A percentile compares a stretch with the other conserved stretches of the same genome.
Evolutionary conservation across 345 rosid species (phyloP).

Genomic region (Eucalyptus shirleyi): DNA sequence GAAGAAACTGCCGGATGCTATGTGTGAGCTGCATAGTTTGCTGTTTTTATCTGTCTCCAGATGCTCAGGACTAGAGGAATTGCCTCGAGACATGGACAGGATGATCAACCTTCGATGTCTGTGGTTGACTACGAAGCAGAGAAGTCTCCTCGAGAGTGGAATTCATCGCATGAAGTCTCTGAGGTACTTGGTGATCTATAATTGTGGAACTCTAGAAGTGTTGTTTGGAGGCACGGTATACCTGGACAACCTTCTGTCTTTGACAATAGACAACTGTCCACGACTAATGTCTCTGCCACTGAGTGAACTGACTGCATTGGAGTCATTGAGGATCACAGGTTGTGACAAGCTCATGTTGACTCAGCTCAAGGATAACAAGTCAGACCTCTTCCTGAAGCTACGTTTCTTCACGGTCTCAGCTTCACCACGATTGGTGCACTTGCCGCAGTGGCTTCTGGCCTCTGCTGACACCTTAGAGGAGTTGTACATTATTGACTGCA

Average conservation of each 20-base stretch:
- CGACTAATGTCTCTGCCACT: not conserved
- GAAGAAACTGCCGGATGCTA: not conserved
- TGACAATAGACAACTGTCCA: not conserved
- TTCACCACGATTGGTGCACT: not conserved
- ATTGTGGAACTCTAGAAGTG: not conserved
- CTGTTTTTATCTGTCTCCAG: not conserved
- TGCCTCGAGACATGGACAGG: not conserved
- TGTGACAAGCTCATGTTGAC: not conserved
- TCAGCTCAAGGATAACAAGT: not conserved
- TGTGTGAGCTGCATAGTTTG: not conserved
- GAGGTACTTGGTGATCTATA: not conserved
- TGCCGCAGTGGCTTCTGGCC: not conserved
- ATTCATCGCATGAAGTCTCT: not conserved
- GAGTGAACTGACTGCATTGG: not conserved
- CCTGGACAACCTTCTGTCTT: not conserved
- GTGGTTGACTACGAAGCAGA: not conserved
- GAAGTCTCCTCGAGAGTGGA: not conserved
- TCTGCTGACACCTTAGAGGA: not conserved
- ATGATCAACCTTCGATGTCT: not conserved
- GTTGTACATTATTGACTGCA: not conserved
- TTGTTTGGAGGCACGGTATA: not conserved
- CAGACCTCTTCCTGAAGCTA: not conserved
- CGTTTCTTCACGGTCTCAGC: not conserved
- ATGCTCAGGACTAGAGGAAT: not conserved
- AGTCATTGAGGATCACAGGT: not conserved